Base-by-base conservation (phyloP, 2,329 filamentous ascomycete genomes). In the Chaetomiaceae sp. region DNA sequence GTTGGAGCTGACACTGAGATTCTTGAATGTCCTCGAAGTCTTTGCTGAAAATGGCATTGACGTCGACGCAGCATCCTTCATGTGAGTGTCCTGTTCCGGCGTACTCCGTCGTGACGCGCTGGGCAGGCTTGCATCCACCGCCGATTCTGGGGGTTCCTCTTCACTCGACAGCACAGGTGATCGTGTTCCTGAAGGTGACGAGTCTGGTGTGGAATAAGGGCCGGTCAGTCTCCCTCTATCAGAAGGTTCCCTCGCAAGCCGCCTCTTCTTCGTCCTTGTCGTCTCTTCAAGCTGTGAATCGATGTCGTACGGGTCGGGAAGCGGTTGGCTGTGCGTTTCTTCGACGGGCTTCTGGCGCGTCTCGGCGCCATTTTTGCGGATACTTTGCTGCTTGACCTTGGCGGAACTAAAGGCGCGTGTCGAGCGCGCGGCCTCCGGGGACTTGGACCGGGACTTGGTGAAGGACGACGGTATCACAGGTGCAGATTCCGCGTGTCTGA, bases 191-290 rank as follows among this genome's bases (percentile, higher is more conserved):
- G 47, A 37, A n/a, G 61, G 60, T 10, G 60, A 60, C 20, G 58
- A 55, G 30, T 62, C 59, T 12, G 61, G 59, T 9, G 60, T 58
- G 3, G 60, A 60, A 46, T 62, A 63, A 1, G 54, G 51, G 4
- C 44, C 58, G 10, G 51, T 43, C 13, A 47, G 19, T 30, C 42
- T 55, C 23, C 48, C 48, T 39, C 50, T 55, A 34, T 58, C 56
- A 17, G 57, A 62, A 12, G 50, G 48, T 16, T 51, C 57, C 23
- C 54, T 51, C 12, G 43, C 51, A 17, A 60, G 42, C 46, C 56
- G 59, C 33, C 60, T 53, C 51, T 60, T 62, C 38, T 59, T 62
- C 6, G 53, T 40, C 27, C 51, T 55, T 1, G 42, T 30, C 4
- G 44, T 34, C 16, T 58, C 58, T 10, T 59, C 58, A 20, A 34